phyloP scores from a whole-genome alignment of 1,284 basidiomycete genomes.

The Malassezia equina region DNA sequence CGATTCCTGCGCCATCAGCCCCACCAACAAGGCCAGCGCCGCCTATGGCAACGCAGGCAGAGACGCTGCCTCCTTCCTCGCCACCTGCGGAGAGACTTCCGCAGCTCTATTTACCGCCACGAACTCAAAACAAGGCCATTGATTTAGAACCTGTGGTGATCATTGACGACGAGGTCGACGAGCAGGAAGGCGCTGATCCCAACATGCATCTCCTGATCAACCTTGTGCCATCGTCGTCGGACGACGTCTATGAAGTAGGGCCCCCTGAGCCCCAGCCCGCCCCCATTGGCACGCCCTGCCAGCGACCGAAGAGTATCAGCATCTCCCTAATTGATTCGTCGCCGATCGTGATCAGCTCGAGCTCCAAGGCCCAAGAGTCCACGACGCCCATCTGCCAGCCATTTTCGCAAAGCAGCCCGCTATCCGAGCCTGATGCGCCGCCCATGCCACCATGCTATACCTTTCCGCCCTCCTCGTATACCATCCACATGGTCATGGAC shows the following conservation, averaged over 20 bases:
- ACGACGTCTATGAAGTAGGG: constrained; percentile 1
- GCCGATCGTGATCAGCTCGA: constrained; percentile 3
- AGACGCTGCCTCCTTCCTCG: not conserved
- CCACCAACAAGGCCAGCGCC: too few species aligned
- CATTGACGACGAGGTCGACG: not conserved
- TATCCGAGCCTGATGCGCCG: not conserved
- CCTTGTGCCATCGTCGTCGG: not conserved
- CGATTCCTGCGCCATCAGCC: not conserved
- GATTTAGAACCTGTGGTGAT: not conserved
- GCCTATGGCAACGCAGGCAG: not conserved
- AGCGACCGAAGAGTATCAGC: not conserved
- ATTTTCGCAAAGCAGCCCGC: not conserved
- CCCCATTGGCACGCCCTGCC: too few species aligned
- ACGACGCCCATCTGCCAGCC: not conserved
- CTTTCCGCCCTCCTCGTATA: constrained; percentile 52
- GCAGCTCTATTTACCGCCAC: constrained; percentile 9
- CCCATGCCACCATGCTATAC: constrained; percentile 11
- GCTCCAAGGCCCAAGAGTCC: not conserved
- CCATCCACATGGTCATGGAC: constrained; percentile 54
- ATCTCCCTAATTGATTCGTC: constrained; percentile 18
- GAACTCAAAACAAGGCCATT: not conserved
- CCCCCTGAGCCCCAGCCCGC: not conserved
- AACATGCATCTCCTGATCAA: not conserved
- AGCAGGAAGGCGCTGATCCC: not conserved
- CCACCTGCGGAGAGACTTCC: not conserved